Base-by-base conservation (phyloP, 768 basidiomycete species). In the Mycena crocata region DNA sequence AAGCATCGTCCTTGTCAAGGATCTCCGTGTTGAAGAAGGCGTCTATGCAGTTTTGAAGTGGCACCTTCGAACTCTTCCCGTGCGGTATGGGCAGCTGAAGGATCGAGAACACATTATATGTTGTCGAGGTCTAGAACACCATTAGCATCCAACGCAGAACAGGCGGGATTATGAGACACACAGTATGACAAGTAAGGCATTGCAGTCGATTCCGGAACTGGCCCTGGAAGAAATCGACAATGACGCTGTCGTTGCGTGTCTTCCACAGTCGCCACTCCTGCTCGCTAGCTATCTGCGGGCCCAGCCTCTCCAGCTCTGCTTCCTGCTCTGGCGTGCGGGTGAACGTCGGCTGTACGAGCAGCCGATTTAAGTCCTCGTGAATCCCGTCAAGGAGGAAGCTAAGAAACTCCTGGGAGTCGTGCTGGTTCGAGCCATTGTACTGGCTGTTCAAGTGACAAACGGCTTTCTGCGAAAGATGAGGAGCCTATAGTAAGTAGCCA, bases 151-250 rank as follows among this genome's bases (percentile, higher is more conserved):
- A 55, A 37, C 9, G 42, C 9, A 31, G 49, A 40, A 59, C 40
- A 55, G 54, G 44, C 13, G 9, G 49, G 23, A 61, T 1, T n/a
- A 1, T 12, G 46, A 23, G 39, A 78, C 81, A 66, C 67, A 96
- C 96, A 79, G 94, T 93, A 67, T 89, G 84, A 76, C 97, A 99
- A 5, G 93, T 97, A 75, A 95, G 75, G 77, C 97, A 99, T 72
- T 93, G 87, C 79, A 99, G 78, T 58, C 90, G 85, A 80, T 92
- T 98, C 68, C 94, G 84, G 78, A 98, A 98, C 78, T 99, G 98
- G 14, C 97, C 97, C 80, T 99, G 97, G 83, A 99, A 98, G 75
- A 92, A 93, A 78, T 98, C 96, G 31, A 99, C 98, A 57, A 99
- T 91, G 58, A 99, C 80, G 72, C 93, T 95, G 76, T 99, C 95